These are phyloP conservation scores for Aspergillus kassunensis DNA, from an alignment of 495 filamentous ascomycete genomes.

Conservation along the genomic window DNA sequence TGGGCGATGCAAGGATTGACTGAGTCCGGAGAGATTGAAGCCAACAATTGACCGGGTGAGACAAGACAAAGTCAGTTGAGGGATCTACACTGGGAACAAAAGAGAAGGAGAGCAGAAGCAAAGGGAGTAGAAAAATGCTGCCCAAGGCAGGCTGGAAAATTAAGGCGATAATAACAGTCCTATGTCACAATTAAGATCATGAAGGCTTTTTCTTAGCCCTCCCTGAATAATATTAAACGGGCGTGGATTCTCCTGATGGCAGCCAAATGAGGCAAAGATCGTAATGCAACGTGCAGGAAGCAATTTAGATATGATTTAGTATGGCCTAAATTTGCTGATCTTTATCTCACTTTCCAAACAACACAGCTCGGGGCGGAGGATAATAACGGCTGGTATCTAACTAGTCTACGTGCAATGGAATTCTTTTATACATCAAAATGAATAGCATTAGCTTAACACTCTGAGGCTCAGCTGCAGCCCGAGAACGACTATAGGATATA, in stretches of 20 bases:
- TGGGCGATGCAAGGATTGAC: conserved; percentile 6
- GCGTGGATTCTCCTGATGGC: background rate
- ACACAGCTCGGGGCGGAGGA: too few species aligned
- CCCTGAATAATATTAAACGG: background rate
- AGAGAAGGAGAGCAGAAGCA: background rate
- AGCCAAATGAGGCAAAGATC: conserved; percentile 3
- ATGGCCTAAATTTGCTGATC: conserved; percentile 3
- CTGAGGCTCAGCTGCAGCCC: too few species aligned
- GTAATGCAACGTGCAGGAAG: background rate
- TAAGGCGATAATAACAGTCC: background rate
- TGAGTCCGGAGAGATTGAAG: conserved; percentile 6
- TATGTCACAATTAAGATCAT: too few species aligned
- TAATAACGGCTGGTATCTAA: too few species aligned
- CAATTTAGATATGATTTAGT: background rate
- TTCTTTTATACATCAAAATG: too few species aligned
- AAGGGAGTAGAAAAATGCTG: background rate
- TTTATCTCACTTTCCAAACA: conserved; percentile 3
- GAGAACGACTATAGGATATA: too few species aligned
- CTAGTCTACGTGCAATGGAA: too few species aligned
- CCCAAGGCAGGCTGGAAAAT: background rate
- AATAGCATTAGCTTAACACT: too few species aligned
- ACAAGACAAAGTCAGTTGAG: background rate
- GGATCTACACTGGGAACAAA: background rate
- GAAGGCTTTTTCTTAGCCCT: too few species aligned
- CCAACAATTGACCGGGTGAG: too few species aligned